Evolutionary conservation across 2,329 filamentous ascomycete species (phyloP), one percentile per base, ranked within the genome.

Genomic region (Pyricularia sp.): DNA sequence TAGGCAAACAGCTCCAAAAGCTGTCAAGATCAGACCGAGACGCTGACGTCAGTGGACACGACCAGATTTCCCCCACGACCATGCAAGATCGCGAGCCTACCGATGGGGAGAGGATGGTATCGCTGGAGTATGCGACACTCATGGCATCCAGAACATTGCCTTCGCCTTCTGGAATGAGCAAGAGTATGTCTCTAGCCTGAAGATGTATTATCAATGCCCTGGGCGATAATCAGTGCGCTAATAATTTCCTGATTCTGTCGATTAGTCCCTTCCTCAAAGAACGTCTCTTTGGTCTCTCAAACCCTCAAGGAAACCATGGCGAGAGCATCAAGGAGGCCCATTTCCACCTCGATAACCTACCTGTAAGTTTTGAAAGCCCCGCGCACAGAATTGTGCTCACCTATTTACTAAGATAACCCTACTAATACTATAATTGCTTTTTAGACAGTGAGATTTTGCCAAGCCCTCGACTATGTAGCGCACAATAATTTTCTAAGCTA

Each of bases 111-210:
- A 97, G 74, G 93, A 97, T 74, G 93, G 93, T 68, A 97, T 97
- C 77, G 92, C 93, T 65, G 93, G 93, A 73, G 92, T 97, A 31
- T 96, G 78, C 68, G 93, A 97, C 75, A 91, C 90, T 19, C 93
- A 97, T 74, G 92, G 92, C 67, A 79, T 89, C 65, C 90, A 96
- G 77, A 96, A 97, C 75, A 89, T 97, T 75, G 91, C 90, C 3
- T 97, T 97, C 80, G 87, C 91, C 64, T 97, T 97, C 75, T 97
- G 93, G 93, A 97, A 97, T 74, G 93, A 92, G 75, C 86, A 97
- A 79, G 93, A 97, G 92, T 96, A 66, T 31, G 77, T 71, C n/a
- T 9, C 16, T 5, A 44, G 3, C 8, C n/a, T 16, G 13, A 12
- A 19, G 1, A 16, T 6, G 0, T 4, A 19, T 6, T 28, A 26